Conservation (phyloP, 768 basidiomycete species). For the Boletus rufocinnamomeus region DNA sequence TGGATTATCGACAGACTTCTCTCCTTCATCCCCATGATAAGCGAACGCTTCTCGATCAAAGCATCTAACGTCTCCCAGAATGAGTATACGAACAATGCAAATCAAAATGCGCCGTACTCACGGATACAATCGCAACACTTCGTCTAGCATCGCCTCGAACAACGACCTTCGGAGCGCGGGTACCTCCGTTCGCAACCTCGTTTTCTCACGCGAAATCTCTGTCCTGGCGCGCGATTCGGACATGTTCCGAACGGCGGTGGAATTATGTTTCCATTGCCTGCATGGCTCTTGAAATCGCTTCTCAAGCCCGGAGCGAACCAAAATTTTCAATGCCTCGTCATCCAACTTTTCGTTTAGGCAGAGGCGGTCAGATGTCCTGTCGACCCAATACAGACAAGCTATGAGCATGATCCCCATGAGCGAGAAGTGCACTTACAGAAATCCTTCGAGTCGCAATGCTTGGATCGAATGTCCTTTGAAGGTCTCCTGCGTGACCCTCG, state of each 20-base stretch:
- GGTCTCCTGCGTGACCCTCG: neutral
- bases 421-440: constrained; percentile 21
- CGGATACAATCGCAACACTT: constrained; percentile 27
- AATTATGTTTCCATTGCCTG: constrained; percentile 25
- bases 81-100: neutral
- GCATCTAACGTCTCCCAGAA: constrained; percentile 1
- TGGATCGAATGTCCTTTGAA: neutral
- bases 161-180: constrained; percentile 18
- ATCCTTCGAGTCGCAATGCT: constrained; percentile 14
- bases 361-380: constrained; percentile 28
- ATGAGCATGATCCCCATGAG: neutral
- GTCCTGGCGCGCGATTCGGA: accelerated
- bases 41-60: constrained; percentile 20
- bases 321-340: constrained; percentile 28
- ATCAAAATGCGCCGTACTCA: constrained; percentile 2
- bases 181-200: constrained; percentile 7
- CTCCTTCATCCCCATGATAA: neutral
- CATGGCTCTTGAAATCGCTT: constrained; percentile 29
- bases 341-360: constrained; percentile 25
- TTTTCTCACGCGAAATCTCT: neutral
- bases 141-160: constrained; percentile 29
- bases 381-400: neutral
- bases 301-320: constrained; percentile 33
- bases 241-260: neutral
- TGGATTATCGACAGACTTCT: neutral